Base-by-base conservation (phyloP, 768 basidiomycete genomes). In the Gyrodon lividus region DNA sequence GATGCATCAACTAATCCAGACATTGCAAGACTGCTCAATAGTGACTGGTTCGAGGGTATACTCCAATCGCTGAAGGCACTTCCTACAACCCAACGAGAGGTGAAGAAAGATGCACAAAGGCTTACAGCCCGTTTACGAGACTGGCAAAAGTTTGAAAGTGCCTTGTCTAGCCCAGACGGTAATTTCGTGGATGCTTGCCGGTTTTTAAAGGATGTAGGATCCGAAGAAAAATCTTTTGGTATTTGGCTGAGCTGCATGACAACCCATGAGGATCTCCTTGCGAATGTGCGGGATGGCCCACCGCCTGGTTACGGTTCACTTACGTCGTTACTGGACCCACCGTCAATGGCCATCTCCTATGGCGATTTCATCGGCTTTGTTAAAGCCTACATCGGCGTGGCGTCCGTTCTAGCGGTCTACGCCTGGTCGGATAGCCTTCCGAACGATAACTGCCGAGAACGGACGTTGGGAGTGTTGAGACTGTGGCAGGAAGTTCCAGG, bases 401-500 rank as follows among this genome's bases (percentile, higher is more conserved):
- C 83, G 3, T 74, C 77, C 45, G 81, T 89, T 13, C 68, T 92
- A 13, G 82, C 82, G 2, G 85, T 87, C 30, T 85, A 84, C 61
- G 85, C 87, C 3, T 92, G 88, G 86, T 81, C 89, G 12, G 89
- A 91, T 59, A 88, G 87, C 63, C 70, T 88, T 17, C 84, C 84
- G 1, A 79, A 83, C 48, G 77, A 81, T 50, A 68, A 69, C 12
- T 86, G 85, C 60, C 77, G 86, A 10, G 84, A 87, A 59, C 77
- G 83, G 42, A 74, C 80, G 1, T 68, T 91, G 7, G 80, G 78
- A 6, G 74, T 90, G 14, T 52, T 91, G 31, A 55, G 63, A 26
- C 40, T 69, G 39, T 69, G 67, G 69, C 67, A 70, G 46, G 67
- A 70, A 38, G 69, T 81, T 22, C 80, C 85, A 24, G 87, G 86